Percentiles rank a stretch among this genome's conserved stretches.
phyloP scores from a whole-genome alignment of 352 stramenopile species.

The Plasmopara viticola region DNA sequence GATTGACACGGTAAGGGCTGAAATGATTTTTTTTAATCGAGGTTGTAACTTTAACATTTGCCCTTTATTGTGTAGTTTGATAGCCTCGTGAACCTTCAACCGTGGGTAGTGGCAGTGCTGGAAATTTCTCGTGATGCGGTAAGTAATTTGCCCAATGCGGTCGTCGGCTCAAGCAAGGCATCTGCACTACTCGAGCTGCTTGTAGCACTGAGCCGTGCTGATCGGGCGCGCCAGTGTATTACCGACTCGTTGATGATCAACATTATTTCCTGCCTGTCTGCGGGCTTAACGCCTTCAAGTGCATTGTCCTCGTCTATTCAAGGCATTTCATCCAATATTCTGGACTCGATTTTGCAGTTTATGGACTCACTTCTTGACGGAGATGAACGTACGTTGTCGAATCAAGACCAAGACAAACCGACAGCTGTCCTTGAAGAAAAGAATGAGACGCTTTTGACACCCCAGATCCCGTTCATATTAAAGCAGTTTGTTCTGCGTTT shows the following conservation, averaged over 20 bases:
- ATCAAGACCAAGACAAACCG: constrained; percentile 19
- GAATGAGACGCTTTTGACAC: constrained; percentile 33
- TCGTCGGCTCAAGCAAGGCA: constrained; percentile 68
- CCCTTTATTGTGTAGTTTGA: constrained; percentile 44
- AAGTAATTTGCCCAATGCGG: constrained; percentile 52
- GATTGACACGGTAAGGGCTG: constrained; percentile 43
- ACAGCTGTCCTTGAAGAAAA: constrained; percentile 6
- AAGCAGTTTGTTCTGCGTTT: constrained; percentile 78
- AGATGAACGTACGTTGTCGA: constrained; percentile 35
- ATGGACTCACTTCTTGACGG: constrained; percentile 73
- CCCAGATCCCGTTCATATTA: constrained; percentile 74
- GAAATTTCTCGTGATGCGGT: constrained; percentile 49
- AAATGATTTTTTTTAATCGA: not conserved
- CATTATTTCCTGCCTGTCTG: constrained; percentile 63
- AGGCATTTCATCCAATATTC: constrained; percentile 58
- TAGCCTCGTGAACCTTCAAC: constrained; percentile 46
- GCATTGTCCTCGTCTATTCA: constrained; percentile 21
- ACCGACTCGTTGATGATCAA: constrained; percentile 31
- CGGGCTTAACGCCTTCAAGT: constrained; percentile 34
- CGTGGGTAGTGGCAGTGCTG: constrained; percentile 54
- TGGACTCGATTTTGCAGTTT: constrained; percentile 70
- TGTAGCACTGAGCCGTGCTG: constrained; percentile 46
- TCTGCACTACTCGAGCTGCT: constrained; percentile 76
- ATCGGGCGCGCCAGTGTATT: constrained; percentile 34
- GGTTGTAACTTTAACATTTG: not conserved